Conservation (phyloP, 371 early-diverging fungal species). For the Mucor piriformis region DNA sequence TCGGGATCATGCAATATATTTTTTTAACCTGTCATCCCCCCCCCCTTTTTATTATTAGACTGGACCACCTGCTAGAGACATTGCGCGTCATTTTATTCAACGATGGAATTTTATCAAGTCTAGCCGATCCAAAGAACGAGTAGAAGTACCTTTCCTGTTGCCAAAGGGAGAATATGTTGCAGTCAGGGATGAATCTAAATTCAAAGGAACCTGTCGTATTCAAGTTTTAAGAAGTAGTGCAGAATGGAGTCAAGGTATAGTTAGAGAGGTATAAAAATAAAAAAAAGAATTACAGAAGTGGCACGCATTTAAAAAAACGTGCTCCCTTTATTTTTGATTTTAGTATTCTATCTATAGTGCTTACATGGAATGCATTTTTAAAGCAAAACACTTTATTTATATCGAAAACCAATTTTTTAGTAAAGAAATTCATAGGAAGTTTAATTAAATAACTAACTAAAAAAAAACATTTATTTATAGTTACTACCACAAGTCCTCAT, state of each 20-base stretch:
- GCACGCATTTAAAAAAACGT: background rate
- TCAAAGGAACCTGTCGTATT: constrained; percentile 66
- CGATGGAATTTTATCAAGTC: constrained; percentile 90
- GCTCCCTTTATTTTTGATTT: background rate
- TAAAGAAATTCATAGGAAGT: too few species aligned
- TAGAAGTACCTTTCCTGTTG: constrained; percentile 69
- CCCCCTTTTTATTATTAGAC: constrained; percentile 29
- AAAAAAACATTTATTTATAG: constrained; percentile 17
- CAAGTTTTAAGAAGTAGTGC: constrained; percentile 74
- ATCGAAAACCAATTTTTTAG: constrained; percentile 97
- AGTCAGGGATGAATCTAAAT: constrained; percentile 65
- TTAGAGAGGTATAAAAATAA: constrained; percentile 41
- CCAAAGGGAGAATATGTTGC: constrained; percentile 80
- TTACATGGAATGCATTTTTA: constrained; percentile 76
- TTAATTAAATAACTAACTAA: too few species aligned
- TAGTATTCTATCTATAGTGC: constrained; percentile 84
- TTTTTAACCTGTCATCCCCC: background rate
- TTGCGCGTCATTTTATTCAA: constrained; percentile 89
- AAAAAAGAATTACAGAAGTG: background rate
- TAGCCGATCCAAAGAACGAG: constrained; percentile 58
- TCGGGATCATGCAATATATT: background rate
- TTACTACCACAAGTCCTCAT: constrained; percentile 43
- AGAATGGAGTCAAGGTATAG: constrained; percentile 69
- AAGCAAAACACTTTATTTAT: constrained; percentile 87
- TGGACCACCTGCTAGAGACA: constrained; percentile 80